These are phyloP conservation scores for Wallacemonas collosoma DNA, from an alignment of 208 protist genomes.

Conservation along the genomic window DNA sequence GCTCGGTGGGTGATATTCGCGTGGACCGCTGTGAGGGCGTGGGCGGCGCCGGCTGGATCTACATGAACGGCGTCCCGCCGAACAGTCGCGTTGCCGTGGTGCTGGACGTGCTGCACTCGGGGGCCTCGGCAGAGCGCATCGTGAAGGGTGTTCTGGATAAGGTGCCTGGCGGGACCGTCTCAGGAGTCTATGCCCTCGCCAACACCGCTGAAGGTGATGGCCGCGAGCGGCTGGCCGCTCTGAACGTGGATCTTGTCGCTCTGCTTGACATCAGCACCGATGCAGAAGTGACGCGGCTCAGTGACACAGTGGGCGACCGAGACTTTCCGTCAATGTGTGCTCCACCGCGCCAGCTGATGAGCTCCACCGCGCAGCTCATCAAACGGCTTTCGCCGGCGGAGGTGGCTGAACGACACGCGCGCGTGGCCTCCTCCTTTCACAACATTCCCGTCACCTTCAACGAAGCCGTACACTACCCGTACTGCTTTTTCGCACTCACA, in stretches of 20 bases:
- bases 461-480: constrained; percentile 28
- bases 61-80: constrained; percentile 32
- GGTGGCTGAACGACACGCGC: constrained; percentile 11
- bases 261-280: constrained; percentile 17
- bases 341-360: constrained; percentile 13
- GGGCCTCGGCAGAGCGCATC: constrained; percentile 18
- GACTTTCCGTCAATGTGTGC: constrained; percentile 13
- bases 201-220: constrained; percentile 20
- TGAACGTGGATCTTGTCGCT: constrained; percentile 3
- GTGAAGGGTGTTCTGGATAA: constrained; percentile 23
- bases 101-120: constrained; percentile 26
- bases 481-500: constrained; percentile 42
- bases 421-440: constrained; percentile 26
- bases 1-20: constrained; percentile 27
- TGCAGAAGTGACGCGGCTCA: constrained; percentile 13
- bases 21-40: constrained; percentile 30
- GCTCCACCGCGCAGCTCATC: constrained; percentile 16
- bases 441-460: constrained; percentile 32
- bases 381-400: constrained; percentile 21
- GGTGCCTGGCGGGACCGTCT: constrained; percentile 18
- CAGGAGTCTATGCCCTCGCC: constrained; percentile 22
- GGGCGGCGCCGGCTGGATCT: constrained; percentile 24
- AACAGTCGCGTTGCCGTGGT: constrained; percentile 27
- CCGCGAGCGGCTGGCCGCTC: neutral
- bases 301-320: constrained; percentile 1